phyloP scores from a whole-genome alignment of 2,329 filamentous ascomycete genomes.

The Elsinoe arachidis region DNA sequence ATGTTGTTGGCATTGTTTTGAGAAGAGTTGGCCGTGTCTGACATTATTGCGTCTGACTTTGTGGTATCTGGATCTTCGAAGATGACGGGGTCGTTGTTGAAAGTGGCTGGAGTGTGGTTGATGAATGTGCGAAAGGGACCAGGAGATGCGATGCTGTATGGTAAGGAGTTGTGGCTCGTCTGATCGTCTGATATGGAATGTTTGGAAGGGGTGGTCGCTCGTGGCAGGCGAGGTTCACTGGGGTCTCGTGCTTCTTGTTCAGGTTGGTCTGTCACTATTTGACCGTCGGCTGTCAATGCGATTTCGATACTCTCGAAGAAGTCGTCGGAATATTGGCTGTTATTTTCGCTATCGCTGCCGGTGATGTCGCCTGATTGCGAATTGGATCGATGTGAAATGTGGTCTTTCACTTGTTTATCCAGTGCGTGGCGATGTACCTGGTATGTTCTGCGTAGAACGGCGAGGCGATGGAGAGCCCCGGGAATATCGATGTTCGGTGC shows the following conservation, averaged over 20 bases:
- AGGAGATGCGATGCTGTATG: background rate
- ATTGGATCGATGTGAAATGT: too few species aligned
- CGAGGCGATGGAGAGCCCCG: background rate
- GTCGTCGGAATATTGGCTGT: background rate
- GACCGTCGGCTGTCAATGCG: too few species aligned
- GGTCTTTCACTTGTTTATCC: background rate
- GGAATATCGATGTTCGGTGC: background rate
- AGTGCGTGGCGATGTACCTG: background rate
- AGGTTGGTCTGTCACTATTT: too few species aligned
- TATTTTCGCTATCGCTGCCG: background rate
- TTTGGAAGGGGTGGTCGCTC: background rate
- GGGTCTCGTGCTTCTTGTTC: background rate
- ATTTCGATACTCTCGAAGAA: background rate
- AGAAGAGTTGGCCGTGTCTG: background rate
- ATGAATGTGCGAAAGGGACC: background rate
- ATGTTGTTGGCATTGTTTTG: too few species aligned
- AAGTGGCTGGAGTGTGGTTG: background rate
- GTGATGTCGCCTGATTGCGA: too few species aligned
- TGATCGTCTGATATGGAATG: background rate
- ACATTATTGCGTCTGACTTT: background rate
- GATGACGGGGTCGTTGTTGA: background rate
- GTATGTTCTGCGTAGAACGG: background rate
- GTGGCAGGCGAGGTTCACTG: background rate
- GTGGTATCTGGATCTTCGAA: constrained; percentile 1
- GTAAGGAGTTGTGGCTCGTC: background rate